Conservation (phyloP, 441 rosid species). For the Biscutella laevigata region DNA sequence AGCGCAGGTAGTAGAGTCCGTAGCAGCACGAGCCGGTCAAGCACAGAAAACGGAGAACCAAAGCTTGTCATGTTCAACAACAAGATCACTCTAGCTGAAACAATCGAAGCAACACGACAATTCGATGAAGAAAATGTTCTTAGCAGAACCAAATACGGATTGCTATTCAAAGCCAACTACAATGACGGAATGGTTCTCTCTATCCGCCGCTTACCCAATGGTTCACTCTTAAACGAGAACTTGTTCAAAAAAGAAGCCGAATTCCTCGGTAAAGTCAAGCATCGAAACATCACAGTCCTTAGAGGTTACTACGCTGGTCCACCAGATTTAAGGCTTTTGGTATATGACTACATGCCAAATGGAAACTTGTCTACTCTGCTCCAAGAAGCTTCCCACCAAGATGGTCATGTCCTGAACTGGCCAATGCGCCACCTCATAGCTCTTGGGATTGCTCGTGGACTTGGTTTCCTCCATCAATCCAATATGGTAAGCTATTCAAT, state of each 20-base stretch:
- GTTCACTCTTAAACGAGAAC: conserved; percentile 52
- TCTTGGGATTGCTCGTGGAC: conserved; percentile 82
- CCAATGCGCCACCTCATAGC: conserved; percentile 98
- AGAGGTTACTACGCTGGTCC: conserved; percentile 87
- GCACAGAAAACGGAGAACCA: conserved; percentile 81
- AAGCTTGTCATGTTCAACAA: conserved; percentile 89
- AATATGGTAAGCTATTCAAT: too few relatives aligned
- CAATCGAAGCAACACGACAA: conserved; percentile 77
- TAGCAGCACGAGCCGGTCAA: conserved; percentile 66
- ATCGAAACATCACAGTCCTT: conserved; percentile 74
- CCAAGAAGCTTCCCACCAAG: conserved; percentile 95
- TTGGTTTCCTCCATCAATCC: conserved; percentile 78
- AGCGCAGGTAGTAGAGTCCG: conserved; percentile 82
- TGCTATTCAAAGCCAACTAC: conserved; percentile 80
- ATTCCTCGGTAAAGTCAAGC: conserved; percentile 69
- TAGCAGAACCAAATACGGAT: conserved; percentile 66
- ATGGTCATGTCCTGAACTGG: conserved; percentile 96
- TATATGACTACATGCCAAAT: too few relatives aligned
- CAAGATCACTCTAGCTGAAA: conserved; percentile 83
- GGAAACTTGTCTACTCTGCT: conserved; percentile 81
- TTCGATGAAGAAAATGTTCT: conserved; percentile 93
- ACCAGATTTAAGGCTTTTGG: conserved; percentile 74
- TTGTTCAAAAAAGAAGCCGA: conserved; percentile 86
- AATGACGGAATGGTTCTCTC: conserved; percentile 92
- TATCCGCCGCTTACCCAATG: conserved; percentile 62